Evolutionary conservation across 179 eudicot genomes (phyloP), one percentile per base, ranked within the genome.

Genomic region (Spergularia azorica): DNA sequence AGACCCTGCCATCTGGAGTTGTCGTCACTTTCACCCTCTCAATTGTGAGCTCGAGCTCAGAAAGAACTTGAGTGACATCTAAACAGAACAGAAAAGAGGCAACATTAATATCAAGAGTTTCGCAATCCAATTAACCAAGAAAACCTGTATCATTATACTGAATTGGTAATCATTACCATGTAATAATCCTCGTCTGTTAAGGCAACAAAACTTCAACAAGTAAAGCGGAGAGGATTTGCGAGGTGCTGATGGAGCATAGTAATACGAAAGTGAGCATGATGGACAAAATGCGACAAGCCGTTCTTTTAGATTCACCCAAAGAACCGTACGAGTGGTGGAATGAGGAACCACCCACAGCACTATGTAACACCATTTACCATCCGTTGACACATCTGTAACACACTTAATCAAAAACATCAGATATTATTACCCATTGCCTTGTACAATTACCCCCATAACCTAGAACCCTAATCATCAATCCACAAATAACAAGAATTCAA

Each of bases 301-400:
- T 43, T 89, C 83, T 80, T 87, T 90, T 58, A 92, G 84, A 78
- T 82, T 85, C 18, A 76, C 79, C 97, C 93, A 90, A 68, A 88
- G 77, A 50, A 89, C 83, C 7, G 55, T 77, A 59, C 72, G 77
- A 15, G 85, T 84, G 59, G 80, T 80, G 21, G 86, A 81, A 78
- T 80, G 90, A 51, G 92, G 89, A 83, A 87, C 77, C 65, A 89
- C 93, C 97, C 95, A 93, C 18, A 91, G 66, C 41, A 93, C 88
- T 50, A 93, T 73, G 71, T 89, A 90, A 82, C 98, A 93, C 97
- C 98, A 93, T 79, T 79, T 89, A 66, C 98, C 98, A 88, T 93
- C 97, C 6, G 98, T 93, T 2, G 97, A 88, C 38, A 93, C 82
- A 77, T 93, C 98, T 93, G 82, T 71, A 9, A 73, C 46, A 81